Evolutionary conservation across 2,329 filamentous ascomycete species (phyloP).

Genomic region (Cladobotryum mycophilum): DNA sequence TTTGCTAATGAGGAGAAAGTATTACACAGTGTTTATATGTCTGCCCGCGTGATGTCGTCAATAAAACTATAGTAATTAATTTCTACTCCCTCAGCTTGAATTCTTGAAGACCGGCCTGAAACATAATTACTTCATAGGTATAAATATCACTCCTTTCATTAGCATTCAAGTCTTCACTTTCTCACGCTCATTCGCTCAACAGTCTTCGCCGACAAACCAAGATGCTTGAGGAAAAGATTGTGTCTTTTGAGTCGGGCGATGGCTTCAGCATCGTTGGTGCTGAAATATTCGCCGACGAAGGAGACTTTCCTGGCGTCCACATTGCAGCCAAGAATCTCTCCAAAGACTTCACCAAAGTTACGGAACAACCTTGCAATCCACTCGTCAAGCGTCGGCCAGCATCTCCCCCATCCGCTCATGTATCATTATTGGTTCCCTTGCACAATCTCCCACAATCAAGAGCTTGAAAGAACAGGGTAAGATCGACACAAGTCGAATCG

Average conservation of each 20-base stretch:
- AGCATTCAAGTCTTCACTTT: not conserved
- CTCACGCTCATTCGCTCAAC: not conserved
- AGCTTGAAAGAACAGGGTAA: conserved; percentile 14
- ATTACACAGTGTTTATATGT: conserved; percentile 6
- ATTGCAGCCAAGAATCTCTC: conserved; percentile 28
- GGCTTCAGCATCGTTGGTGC: conserved; percentile 24
- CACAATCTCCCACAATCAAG: conserved; percentile 16
- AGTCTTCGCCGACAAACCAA: not conserved
- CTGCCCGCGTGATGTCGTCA: conserved; percentile 9
- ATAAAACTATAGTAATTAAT: not conserved
- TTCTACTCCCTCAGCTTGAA: not conserved
- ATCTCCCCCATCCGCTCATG: conserved; percentile 10
- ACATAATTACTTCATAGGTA: too few relatives aligned
- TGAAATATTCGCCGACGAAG: conserved; percentile 23
- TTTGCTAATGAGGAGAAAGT: conserved; percentile 9
- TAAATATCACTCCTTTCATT: too few relatives aligned
- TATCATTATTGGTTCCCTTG: conserved; percentile 19
- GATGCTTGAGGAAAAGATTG: conserved; percentile 23
- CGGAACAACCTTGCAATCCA: conserved; percentile 10
- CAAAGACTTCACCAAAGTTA: conserved; percentile 22
- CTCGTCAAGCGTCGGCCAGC: conserved; percentile 6
- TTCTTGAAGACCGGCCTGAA: too few relatives aligned
- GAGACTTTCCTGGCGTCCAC: conserved; percentile 26
- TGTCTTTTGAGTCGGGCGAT: conserved; percentile 18
- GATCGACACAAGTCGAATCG: conserved; percentile 17